These are phyloP conservation scores for Parasitella parasitica DNA, from an alignment of 371 early-diverging fungal species.

Conservation along the genomic window DNA sequence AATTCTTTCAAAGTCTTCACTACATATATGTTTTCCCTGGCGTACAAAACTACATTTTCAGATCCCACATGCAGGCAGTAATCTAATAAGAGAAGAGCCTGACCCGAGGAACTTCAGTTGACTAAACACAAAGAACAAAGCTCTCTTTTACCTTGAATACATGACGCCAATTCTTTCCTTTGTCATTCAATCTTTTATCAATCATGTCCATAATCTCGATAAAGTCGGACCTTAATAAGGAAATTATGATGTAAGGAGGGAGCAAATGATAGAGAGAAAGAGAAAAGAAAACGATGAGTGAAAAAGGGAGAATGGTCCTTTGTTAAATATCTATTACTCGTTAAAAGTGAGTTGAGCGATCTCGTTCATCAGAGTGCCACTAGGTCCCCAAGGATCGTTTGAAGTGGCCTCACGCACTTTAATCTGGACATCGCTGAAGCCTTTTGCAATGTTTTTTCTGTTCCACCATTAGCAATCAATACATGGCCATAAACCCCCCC, in stretches of 20 bases:
- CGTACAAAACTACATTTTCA: constrained; percentile 81
- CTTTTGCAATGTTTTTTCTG: constrained; percentile 93
- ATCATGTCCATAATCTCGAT: constrained; percentile 94
- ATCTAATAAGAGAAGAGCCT: constrained; percentile 60
- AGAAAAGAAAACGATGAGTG: too few relatives aligned
- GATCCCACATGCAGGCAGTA: constrained; percentile 79
- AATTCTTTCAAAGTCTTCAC: constrained; percentile 94
- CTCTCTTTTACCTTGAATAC: constrained; percentile 88
- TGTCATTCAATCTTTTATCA: constrained; percentile 93
- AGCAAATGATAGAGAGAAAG: background rate
- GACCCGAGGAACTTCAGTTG: background rate
- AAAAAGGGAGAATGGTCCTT: background rate
- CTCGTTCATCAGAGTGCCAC: constrained; percentile 77
- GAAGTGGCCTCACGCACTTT: constrained; percentile 93
- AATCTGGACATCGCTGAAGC: constrained; percentile 91
- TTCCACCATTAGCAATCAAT: too few relatives aligned
- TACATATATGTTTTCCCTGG: constrained; percentile 83
- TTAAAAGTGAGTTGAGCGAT: constrained; percentile 83
- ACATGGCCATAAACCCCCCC: too few relatives aligned
- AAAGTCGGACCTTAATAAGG: constrained; percentile 75
- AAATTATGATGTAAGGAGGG: background rate
- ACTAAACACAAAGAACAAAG: too few relatives aligned
- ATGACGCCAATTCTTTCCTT: constrained; percentile 96
- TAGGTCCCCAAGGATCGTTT: constrained; percentile 86
- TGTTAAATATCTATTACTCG: constrained; percentile 54